phyloP scores from a whole-genome alignment of 495 filamentous ascomycete genomes.

The Glonium stellatum region DNA sequence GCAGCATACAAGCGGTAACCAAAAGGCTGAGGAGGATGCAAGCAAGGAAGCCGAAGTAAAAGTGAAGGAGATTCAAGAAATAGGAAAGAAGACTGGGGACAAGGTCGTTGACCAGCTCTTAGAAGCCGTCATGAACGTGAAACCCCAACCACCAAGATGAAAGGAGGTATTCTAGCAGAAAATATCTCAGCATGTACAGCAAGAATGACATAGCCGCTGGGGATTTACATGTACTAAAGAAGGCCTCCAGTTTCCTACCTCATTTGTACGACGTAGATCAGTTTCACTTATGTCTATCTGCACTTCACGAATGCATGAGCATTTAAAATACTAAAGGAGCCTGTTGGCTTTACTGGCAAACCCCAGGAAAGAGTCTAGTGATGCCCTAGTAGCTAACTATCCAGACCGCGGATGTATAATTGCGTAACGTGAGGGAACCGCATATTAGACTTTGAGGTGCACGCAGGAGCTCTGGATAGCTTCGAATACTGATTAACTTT shows the following conservation, averaged over 20 bases:
- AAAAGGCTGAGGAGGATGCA: constrained; percentile 79
- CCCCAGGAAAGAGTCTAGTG: too few relatives aligned
- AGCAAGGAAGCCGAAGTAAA: constrained; percentile 72
- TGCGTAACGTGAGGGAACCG: too few relatives aligned
- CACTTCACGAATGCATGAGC: not conserved
- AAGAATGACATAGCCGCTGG: not conserved
- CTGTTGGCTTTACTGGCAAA: not conserved
- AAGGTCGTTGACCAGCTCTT: constrained; percentile 77
- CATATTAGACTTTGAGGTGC: too few relatives aligned
- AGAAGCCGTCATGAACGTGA: constrained; percentile 68
- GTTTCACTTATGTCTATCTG: not conserved
- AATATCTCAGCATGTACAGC: not conserved
- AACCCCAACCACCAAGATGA: constrained; percentile 46
- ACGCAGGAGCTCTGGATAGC: too few relatives aligned
- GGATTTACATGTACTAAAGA: not conserved
- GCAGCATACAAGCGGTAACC: constrained; percentile 81
- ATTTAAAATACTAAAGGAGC: not conserved
- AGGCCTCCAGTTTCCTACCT: not conserved
- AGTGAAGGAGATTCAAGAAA: constrained; percentile 71
- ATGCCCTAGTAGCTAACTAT: too few relatives aligned
- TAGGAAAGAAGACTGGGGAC: constrained; percentile 68
- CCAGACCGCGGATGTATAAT: too few relatives aligned
- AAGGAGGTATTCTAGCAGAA: not conserved
- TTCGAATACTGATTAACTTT: too few relatives aligned
- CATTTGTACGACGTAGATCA: not conserved